Conservation (phyloP, 139 green algal genomes). For the Pseudopediastrum boryanum region DNA sequence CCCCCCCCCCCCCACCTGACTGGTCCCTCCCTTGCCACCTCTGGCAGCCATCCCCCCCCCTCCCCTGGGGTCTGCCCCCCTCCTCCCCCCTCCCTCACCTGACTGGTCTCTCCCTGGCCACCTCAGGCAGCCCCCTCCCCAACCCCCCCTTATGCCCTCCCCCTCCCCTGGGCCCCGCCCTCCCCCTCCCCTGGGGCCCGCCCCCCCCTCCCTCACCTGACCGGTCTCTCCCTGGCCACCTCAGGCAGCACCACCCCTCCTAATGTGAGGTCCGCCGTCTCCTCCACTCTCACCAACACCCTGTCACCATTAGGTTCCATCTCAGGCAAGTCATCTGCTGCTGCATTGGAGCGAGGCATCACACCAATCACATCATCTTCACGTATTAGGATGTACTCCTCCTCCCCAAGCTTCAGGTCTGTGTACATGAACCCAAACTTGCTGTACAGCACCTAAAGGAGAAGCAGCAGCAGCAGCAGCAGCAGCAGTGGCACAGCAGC, state of each 20-base stretch:
- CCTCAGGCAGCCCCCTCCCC: too few species aligned
- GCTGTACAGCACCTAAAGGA: slow-evolving; percentile 84
- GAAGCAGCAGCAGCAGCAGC: not conserved
- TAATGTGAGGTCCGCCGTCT: slow-evolving; percentile 75
- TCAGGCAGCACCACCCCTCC: slow-evolving; percentile 94
- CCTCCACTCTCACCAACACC: slow-evolving; percentile 82
- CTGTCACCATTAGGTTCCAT: slow-evolving; percentile 86
- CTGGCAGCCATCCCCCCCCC: too few species aligned
- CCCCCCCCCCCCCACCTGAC: slow-evolving; percentile 29
- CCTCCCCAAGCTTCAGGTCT: slow-evolving; percentile 77
- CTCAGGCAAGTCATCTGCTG: slow-evolving; percentile 85
- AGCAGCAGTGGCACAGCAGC: not conserved
- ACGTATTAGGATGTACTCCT: slow-evolving; percentile 84
- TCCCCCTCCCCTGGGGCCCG: not conserved
- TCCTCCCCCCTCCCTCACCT: not conserved
- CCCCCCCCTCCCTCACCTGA: slow-evolving; percentile 52
- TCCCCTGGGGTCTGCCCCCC: slow-evolving; percentile 17
- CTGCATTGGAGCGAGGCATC: slow-evolving; percentile 54
- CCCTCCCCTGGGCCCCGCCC: slow-evolving; percentile 22
- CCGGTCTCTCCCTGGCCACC: slow-evolving; percentile 85
- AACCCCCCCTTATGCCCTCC: not conserved
- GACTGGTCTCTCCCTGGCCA: too few species aligned
- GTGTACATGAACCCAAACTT: slow-evolving; percentile 95
- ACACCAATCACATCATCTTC: slow-evolving; percentile 91
- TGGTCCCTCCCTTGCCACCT: too few species aligned